These are phyloP conservation scores for Catunica adiposa DNA, from an alignment of 2,329 filamentous ascomycete species.

Conservation along the genomic window DNA sequence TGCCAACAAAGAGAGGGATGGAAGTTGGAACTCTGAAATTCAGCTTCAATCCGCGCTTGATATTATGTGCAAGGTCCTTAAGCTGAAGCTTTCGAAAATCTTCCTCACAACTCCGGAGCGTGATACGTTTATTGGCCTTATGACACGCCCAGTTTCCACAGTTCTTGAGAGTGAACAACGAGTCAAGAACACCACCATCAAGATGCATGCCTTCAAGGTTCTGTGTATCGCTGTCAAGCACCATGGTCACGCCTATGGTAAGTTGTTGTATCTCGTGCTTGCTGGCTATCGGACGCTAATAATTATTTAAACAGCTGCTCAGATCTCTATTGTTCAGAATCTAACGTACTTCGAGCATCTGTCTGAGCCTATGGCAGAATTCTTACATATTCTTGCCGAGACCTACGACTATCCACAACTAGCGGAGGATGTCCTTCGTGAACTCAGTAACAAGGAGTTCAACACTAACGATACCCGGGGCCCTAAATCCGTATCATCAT, in stretches of 20 bases:
- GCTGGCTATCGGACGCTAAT: conserved; percentile 18
- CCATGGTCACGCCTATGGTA: conserved; percentile 90
- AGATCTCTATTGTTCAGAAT: conserved; percentile 96
- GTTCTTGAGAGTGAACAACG: conserved; percentile 87
- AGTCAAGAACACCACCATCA: conserved; percentile 72
- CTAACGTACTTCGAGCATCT: conserved; percentile 96
- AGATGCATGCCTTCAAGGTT: conserved; percentile 96
- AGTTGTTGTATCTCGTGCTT: conserved; percentile 17
- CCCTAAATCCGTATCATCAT: conserved; percentile 88
- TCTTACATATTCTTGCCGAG: conserved; percentile 85
- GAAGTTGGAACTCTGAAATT: conserved; percentile 70
- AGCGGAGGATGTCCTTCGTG: conserved; percentile 80
- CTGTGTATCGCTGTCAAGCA: conserved; percentile 94
- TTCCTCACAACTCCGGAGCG: conserved; percentile 93
- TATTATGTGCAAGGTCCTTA: conserved; percentile 89
- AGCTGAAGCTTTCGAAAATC: conserved; percentile 77
- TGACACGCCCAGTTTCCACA: conserved; percentile 86
- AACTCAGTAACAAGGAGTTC: conserved; percentile 95
- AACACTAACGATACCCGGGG: conserved; percentile 91
- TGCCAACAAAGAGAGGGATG: conserved; percentile 44
- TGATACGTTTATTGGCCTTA: conserved; percentile 82
- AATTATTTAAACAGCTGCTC: conserved; percentile 48
- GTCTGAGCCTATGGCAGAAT: conserved; percentile 98
- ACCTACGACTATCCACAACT: conserved; percentile 97
- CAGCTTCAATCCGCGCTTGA: conserved; percentile 83